Base-by-base conservation (phyloP, 2,329 filamentous ascomycete species). In the Colletotrichum truncatum region DNA sequence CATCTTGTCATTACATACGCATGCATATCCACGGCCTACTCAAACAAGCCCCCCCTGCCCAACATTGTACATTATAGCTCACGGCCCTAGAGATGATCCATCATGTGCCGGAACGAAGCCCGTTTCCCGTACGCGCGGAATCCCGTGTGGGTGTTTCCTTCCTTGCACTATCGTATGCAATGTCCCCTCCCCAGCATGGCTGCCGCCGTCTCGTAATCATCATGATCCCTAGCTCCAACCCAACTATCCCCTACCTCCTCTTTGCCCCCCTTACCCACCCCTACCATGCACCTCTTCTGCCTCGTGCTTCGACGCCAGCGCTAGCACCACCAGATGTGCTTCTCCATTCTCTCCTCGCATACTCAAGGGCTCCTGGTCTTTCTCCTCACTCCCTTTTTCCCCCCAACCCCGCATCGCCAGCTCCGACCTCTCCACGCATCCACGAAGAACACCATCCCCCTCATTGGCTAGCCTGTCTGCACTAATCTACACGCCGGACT, bases 391-490 rank as follows among this genome's bases (percentile, higher is more conserved):
- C 26, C 36, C 16, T n/a, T n/a, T n/a, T 11, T n/a, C 23, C 48
- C 62, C 43, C 34, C 51, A 34, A 61, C 62, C 56, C 62, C 62
- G 62, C 62, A 61, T 61, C 56, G 56, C 61, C 56, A 38, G 16
- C 39, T 65, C 48, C 34, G 41, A 18, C 51, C 62, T 66, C 63
- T 51, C 63, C 57, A 66, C 63, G 63, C 57, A 66, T 63, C 57
- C 63, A 66, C 60, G 49, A 51, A 32, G 45, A 36, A 25, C 49
- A 28, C 41, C 30, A 14, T 26, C 23, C n/a, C 23, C 43, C 11
- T 28, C 26, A 66, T 66, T 66, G 63, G 57, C 16, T 18, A 28
- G 49, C 43, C 63, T 62, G 32, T n/a, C 62, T 39, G 34, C 41
- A 54, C 55, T 54, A 48, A 18, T 36, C 41, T 48, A 54, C 46